Conservation (phyloP, 371 early-diverging fungal genomes). For the Neoconidiobolus thromboides region DNA sequence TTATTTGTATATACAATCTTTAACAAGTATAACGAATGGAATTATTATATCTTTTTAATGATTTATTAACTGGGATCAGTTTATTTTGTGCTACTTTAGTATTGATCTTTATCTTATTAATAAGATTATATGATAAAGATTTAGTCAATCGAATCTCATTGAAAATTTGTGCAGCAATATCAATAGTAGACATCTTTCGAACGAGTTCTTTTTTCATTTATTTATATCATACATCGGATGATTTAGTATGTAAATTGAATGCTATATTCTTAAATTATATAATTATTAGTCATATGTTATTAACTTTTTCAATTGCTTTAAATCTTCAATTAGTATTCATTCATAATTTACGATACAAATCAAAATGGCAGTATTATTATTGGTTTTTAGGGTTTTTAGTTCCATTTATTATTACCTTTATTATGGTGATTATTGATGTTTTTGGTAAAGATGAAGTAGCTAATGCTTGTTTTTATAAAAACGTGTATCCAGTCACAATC, state of each 20-base stretch:
- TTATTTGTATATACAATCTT: no score
- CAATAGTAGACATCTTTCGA: not conserved
- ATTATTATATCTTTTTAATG: no score
- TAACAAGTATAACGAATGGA: no score
- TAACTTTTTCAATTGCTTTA: not conserved
- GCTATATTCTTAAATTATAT: not conserved
- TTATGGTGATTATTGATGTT: not conserved
- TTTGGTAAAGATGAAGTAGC: not conserved
- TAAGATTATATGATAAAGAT: not conserved
- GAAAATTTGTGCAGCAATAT: not conserved
- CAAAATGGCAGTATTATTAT: not conserved
- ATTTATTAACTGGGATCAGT: no score
- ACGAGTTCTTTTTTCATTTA: not conserved
- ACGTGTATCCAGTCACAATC: not conserved
- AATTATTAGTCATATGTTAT: not conserved
- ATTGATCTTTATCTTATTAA: not conserved
- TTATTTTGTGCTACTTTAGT: no score
- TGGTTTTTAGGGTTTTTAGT: not conserved
- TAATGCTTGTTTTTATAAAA: not conserved
- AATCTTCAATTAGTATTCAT: not conserved
- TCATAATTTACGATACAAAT: not conserved
- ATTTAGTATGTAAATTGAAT: not conserved
- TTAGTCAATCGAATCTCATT: not conserved
- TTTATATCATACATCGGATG: not conserved
- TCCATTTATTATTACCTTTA: not conserved